Base-by-base conservation (phyloP, 108 stramenopile genomes). In the Nannochloropsis granulata region DNA sequence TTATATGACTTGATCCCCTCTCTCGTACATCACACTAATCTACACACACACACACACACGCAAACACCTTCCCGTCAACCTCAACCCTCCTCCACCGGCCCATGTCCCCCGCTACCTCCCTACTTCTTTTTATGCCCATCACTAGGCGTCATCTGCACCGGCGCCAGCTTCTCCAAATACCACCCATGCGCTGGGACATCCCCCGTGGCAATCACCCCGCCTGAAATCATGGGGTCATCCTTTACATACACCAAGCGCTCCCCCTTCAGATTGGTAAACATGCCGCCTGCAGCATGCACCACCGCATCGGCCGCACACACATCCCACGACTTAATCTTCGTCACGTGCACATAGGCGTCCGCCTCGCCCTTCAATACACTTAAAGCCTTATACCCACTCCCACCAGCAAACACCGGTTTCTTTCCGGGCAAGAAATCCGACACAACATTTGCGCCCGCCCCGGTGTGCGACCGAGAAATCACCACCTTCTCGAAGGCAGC, bases 241-340 rank as follows among this genome's bases (percentile, higher is more conserved):
- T 78, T 82, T 24, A 45, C 78, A 46, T 87, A 87, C 44, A 24
- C 83, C 12, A 87, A 34, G 3, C 21, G 26, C 13, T 84, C 45
- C 13, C 87, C 87, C 19, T 87, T 83, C 43, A 87, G 44, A 42
- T 87, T 83, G 81, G 83, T 87, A 83, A 87, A 87, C 14, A 25
- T 83, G 0, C 87, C 87, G 5, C 87, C 87, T 24, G 44, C 81
- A 2, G 87, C 87, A 24, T 82, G 84, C 87, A 87, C 78, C 19
- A 87, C 83, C 0, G 87, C 87, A 23, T 87, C 80, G 2, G 87
- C 87, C 12, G 87, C 87, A 19, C 87, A 87, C 87, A 87, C 87
- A 25, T 87, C 87, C 87, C 87, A 87, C 16, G 83, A 86, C 81
- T 86, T 87, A 44, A 87, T 87, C 23, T 24, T 23, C 12, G 87